Conservation (phyloP, 352 stramenopile genomes). For the Aphanomyces invadans region DNA sequence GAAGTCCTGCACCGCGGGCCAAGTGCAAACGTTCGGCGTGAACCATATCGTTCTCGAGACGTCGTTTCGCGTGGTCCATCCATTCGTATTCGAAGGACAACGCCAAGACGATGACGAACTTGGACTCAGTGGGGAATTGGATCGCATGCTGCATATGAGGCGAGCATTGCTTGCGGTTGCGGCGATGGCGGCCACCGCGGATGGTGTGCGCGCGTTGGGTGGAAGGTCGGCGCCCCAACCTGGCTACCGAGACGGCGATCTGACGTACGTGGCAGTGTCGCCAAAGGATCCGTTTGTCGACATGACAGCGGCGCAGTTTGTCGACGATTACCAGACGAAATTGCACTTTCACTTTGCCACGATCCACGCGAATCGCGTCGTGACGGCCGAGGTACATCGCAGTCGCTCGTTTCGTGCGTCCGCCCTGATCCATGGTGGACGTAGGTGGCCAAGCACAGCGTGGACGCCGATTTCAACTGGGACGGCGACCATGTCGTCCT, state of each 20-base stretch:
- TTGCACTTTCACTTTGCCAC: conserved; percentile 20
- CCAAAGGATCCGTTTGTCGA: conserved; percentile 13
- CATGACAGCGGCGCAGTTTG: conserved; percentile 5
- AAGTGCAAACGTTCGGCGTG: no score
- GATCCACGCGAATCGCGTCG: conserved; percentile 10
- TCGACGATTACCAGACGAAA: conserved; percentile 20
- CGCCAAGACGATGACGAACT: background rate
- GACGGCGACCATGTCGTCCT: background rate
- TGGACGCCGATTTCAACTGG: background rate
- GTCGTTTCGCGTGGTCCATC: background rate
- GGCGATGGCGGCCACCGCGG: background rate
- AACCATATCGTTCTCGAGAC: background rate
- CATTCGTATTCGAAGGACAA: background rate
- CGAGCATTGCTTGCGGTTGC: background rate
- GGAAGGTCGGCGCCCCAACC: background rate
- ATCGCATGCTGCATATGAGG: background rate
- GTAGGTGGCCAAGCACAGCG: conserved; percentile 15
- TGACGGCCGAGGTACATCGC: conserved; percentile 12
- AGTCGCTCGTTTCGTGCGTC: no score
- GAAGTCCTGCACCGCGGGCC: background rate
- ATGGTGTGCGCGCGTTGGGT: no score
- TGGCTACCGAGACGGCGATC: background rate
- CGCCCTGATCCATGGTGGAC: no score
- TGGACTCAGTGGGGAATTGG: background rate
- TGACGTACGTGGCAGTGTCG: background rate